Conservation (phyloP, 1,284 basidiomycete genomes). For the Wallemia mellicola region DNA sequence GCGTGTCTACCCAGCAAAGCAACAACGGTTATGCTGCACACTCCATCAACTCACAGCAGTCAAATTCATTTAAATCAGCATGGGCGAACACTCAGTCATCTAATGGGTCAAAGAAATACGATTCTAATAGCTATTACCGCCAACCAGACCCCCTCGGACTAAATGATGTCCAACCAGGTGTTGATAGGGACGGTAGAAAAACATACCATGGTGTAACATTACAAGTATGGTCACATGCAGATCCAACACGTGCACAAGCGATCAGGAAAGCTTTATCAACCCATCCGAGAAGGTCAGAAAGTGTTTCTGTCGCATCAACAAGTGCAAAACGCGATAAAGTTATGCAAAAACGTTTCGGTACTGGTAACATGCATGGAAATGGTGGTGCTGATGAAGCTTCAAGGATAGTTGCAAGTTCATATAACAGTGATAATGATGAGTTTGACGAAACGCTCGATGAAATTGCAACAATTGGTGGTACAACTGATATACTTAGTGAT, state of each 20-base stretch:
- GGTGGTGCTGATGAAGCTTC: constrained; percentile 18
- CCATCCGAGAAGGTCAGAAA: constrained; percentile 2
- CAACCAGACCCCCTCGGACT: constrained; percentile 38
- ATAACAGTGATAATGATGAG: background rate
- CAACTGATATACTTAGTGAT: background rate
- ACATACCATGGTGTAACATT: constrained; percentile 69
- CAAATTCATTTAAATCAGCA: background rate
- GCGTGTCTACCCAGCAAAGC: constrained; percentile 6
- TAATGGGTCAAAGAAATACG: background rate
- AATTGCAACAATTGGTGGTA: background rate
- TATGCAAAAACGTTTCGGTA: constrained; percentile 27
- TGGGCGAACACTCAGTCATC: background rate
- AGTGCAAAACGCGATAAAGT: constrained; percentile 6
- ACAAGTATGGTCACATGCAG: constrained; percentile 77
- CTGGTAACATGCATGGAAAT: constrained; percentile 35
- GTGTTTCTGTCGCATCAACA: constrained; percentile 1
- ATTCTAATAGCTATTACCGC: background rate
- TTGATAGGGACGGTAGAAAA: constrained; percentile 7
- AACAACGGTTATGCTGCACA: background rate
- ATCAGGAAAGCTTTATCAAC: constrained; percentile 6
- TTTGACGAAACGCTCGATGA: background rate
- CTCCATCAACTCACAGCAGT: background rate
- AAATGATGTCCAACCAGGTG: constrained; percentile 23
- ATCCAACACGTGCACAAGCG: constrained; percentile 35
- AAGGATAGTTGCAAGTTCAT: constrained; percentile 2